A percentile compares a stretch with the other conserved stretches of the same genome.
Evolutionary conservation across 148 eudicot genomes (phyloP).

Genomic region (Rhododendron griersonianum): DNA sequence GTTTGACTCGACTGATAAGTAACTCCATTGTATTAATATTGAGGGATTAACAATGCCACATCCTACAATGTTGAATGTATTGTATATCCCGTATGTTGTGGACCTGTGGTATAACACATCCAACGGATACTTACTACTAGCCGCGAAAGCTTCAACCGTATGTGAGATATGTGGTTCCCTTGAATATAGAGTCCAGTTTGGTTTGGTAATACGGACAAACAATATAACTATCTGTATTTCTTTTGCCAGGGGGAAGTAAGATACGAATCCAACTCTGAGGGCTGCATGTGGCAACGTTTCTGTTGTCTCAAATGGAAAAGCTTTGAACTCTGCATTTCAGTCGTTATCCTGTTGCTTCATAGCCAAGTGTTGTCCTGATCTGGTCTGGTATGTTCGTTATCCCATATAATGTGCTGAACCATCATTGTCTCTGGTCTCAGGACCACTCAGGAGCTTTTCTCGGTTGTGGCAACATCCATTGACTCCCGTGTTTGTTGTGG

Average conservation of each 20-base stretch:
- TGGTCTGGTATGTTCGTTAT: slow-evolving; percentile 7
- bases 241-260: background rate
- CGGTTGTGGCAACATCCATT: background rate
- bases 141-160: background rate
- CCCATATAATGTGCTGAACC: slow-evolving; percentile 6
- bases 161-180: background rate
- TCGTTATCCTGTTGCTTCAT: background rate
- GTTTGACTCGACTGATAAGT: background rate
- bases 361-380: slow-evolving; percentile 15
- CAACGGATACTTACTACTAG: background rate
- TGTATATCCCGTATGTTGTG: background rate
- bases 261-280: background rate
- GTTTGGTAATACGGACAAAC: background rate
- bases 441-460: slow-evolving; percentile 9
- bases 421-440: background rate
- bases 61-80: background rate
- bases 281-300: background rate
- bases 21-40: background rate
- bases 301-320: background rate
- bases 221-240: background rate
- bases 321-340: background rate
- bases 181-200: too few relatives aligned
- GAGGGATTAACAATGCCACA: background rate
- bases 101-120: background rate
- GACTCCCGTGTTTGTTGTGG: slow-evolving; percentile 14